Conservation (phyloP, 2,329 filamentous ascomycete species). For the Westerdykella ornata region DNA sequence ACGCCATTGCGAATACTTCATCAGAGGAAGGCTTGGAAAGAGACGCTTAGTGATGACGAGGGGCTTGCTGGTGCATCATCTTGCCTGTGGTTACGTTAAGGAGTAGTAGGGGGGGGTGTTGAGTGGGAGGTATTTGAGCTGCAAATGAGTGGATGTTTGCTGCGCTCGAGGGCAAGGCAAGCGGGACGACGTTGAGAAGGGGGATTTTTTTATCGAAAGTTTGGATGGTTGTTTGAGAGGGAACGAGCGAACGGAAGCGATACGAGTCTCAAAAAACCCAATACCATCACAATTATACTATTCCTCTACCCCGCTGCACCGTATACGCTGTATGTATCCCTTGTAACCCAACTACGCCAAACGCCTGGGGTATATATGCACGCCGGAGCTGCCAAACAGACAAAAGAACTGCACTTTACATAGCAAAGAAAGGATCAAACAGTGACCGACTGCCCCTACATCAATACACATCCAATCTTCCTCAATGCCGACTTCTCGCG, state of each 20-base stretch:
- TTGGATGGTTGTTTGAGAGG: slow-evolving; percentile 4
- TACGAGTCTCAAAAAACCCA: neutral
- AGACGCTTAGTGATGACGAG: slow-evolving; percentile 7
- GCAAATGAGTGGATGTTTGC: slow-evolving; percentile 11
- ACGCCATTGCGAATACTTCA: slow-evolving; percentile 13
- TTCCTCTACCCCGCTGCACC: too few species aligned
- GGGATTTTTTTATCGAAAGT: slow-evolving; percentile 9
- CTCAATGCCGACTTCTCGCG: slow-evolving; percentile 5
- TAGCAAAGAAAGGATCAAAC: neutral
- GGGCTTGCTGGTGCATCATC: slow-evolving; percentile 6
- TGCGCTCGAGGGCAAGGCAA: slow-evolving; percentile 6
- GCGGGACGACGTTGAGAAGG: slow-evolving; percentile 7
- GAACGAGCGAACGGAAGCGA: neutral
- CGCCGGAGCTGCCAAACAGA: slow-evolving; percentile 1
- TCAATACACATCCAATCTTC: slow-evolving; percentile 8
- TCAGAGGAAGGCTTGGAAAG: slow-evolving; percentile 1
- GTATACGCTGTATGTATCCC: neutral
- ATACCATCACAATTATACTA: neutral
- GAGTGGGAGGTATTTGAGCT: slow-evolving; percentile 10
- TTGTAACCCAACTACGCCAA: neutral
- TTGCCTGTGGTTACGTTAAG: slow-evolving; percentile 10
- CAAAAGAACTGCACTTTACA: neutral
- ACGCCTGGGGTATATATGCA: slow-evolving; percentile 13
- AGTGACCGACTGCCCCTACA: slow-evolving; percentile 4
- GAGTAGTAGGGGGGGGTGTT: slow-evolving; percentile 9